Base-by-base conservation (phyloP, 2,329 filamentous ascomycete species). In the Cordyceps cateniannulata region DNA sequence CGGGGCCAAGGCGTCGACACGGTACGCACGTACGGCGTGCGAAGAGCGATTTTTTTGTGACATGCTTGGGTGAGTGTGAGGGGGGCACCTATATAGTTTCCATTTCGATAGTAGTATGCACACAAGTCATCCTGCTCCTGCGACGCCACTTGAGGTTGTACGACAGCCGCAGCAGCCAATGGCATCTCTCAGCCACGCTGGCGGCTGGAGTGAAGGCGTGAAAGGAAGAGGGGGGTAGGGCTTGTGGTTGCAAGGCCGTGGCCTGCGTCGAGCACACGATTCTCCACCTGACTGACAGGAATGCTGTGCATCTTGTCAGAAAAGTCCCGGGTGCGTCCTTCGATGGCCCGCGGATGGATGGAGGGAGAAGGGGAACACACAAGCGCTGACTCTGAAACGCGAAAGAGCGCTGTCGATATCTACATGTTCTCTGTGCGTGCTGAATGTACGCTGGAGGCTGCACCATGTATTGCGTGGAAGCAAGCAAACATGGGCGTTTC, bases 291-390 rank as follows among this genome's bases (percentile, higher is more conserved):
- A 53, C 32, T 61, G 59, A 49, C 59, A 61, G 42, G 22, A 42
- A 61, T 61, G 59, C 45, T 54, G 59, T 61, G 59, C 45, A 42
- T 44, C 59, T 54, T 54, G 59, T 55, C 59, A 61, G 51, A 60
- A 48, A 20, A 61, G 10, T 38, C 59, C 32, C 59, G 59, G 59
- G 59, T 61, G 59, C 45, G 42, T 55, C 59, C 59, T 61, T 61
- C 51, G 59, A 54, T 55, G 51, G 32, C 27, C 56, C 59, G 50
- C 59, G 59, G 22, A 22, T n/a, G 49, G 32, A 14, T 27, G 59
- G 40, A 55, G 14, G 27, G n/a, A 27, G n/a, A 40, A 55, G 20
- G 50, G 40, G 22, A 48, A 49, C 44, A 60, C 59, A 54, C 50
- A 38, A 45, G 22, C 49, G 49, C 32, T 38, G 50, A 14, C 32